Evolutionary conservation across 116 monocot species (phyloP).

Genomic region (Phalaenopsis hybrid): DNA sequence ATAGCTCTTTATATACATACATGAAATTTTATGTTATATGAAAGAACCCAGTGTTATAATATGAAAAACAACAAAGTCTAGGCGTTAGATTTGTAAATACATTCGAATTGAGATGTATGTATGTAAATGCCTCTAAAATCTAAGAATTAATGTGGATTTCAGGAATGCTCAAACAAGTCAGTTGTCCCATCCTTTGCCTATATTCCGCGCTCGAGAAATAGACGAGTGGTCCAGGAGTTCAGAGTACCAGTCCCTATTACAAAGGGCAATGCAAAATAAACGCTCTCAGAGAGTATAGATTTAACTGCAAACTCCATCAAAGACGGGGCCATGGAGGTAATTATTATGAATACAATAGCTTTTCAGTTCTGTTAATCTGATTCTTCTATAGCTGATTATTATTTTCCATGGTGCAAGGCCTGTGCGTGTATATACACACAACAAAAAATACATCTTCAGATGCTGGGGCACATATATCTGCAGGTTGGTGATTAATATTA

Average conservation of each 20-base stretch:
- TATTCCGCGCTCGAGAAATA: conserved; percentile 83
- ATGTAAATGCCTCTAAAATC: too few relatives aligned
- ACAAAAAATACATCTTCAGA: neutral
- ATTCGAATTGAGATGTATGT: too few relatives aligned
- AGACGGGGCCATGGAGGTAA: neutral
- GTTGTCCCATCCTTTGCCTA: conserved; percentile 82
- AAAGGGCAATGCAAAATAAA: conserved; percentile 25
- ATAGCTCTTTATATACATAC: too few relatives aligned
- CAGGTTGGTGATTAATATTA: neutral
- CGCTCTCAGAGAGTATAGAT: conserved; percentile 14
- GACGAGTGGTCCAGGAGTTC: conserved; percentile 82
- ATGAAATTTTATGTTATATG: too few relatives aligned
- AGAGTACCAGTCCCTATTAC: conserved; percentile 53
- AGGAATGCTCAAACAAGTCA: conserved; percentile 94
- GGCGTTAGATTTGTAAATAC: too few relatives aligned
- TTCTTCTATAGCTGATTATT: neutral
- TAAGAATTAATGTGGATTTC: conserved; percentile 7
- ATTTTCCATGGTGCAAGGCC: neutral
- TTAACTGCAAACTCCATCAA: neutral
- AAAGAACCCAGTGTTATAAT: too few relatives aligned
- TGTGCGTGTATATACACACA: neutral
- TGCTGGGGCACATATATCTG: neutral
- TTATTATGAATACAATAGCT: neutral
- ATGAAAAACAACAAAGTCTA: too few relatives aligned
- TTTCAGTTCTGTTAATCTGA: neutral